A percentile compares a stretch with the other conserved stretches of the same genome.
phyloP scores from a whole-genome alignment of 2,329 filamentous ascomycete species.

The Davidsoniella neocaledoniae region DNA sequence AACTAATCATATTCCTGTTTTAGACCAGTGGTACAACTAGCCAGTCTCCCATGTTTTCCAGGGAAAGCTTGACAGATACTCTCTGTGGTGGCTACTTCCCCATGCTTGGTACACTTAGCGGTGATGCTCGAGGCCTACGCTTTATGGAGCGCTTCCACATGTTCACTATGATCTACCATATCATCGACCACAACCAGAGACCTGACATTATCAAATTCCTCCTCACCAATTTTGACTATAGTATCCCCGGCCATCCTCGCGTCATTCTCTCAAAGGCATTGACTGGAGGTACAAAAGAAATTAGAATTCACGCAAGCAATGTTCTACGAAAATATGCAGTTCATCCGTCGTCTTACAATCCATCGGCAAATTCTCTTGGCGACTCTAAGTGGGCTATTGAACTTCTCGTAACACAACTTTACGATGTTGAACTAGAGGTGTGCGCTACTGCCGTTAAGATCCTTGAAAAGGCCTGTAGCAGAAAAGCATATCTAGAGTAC shows the following conservation, averaged over 20 bases:
- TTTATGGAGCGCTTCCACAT: conserved; percentile 95
- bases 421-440: conserved; percentile 92
- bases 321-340: conserved; percentile 75
- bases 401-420: conserved; percentile 91
- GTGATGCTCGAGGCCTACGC: conserved; percentile 63
- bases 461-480: conserved; percentile 90
- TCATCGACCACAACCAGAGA: conserved; percentile 77
- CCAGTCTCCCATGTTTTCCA: conserved; percentile 69
- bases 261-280: conserved; percentile 88
- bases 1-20: neutral
- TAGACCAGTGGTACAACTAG: conserved; percentile 60
- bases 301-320: conserved; percentile 79
- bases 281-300: conserved; percentile 79
- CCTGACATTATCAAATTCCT: conserved; percentile 83
- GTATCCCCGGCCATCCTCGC: conserved; percentile 70
- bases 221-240: conserved; percentile 84
- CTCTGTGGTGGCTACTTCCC: conserved; percentile 87
- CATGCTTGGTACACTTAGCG: conserved; percentile 74
- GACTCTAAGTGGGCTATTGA: conserved; percentile 93
- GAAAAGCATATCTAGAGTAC: conserved; percentile 78
- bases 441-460: conserved; percentile 95
- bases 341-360: conserved; percentile 19
- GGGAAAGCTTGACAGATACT: conserved; percentile 67
- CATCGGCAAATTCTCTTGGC: conserved; percentile 13
- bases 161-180: conserved; percentile 99